Evolutionary conservation across 1,284 basidiomycete species (phyloP), one percentile per base, ranked within the genome.

Genomic region (Naganishia liquefaciens): DNA sequence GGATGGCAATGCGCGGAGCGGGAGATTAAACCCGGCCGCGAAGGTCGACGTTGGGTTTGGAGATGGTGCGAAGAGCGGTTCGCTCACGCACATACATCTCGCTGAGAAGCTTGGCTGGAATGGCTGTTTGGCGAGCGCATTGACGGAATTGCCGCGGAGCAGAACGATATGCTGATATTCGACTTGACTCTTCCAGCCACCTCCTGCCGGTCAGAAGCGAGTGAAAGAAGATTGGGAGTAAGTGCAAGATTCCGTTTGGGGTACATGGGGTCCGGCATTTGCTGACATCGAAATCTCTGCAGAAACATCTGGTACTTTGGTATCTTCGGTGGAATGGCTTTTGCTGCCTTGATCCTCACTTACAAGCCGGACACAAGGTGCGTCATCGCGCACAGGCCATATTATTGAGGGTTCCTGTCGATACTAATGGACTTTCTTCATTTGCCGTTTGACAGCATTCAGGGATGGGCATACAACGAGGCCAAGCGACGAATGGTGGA

Each of bases 321-420:
- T 33, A 91, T 97, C 87, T 93, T 90, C 74, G 94, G 93, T 50
- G 84, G 87, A 15, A 89, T 97, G 85, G 86, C 82, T 6, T 81
- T 93, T 66, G 90, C 87, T 37, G 80, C 83, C 9, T 84, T 95
- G 51, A 80, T 91, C 73, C 80, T 92, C 52, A 90, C 91, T 80
- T 97, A 94, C 84, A 96, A 96, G 82, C 94, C 95, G 6, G 93
- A 97, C 77, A 94, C 90, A 21, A 93, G 88, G 93, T 93, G 74
- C 71, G 88, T 80, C 23, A 6, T n/a, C 37, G 13, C 23, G 17
- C 40, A n/a, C 2, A 6, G 43, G 15, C 17, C 33, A n/a, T 21
- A 15, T 27, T n/a, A n/a, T n/a, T n/a, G n/a, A n/a, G 15, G 9
- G 5, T 58, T 21, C 0, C 25, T 28, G 3, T 46, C 17, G 42